A percentile compares a stretch with the other conserved stretches of the same genome.
Conservation (phyloP, 2,329 filamentous ascomycete genomes). For the Trichoderma sp. region DNA sequence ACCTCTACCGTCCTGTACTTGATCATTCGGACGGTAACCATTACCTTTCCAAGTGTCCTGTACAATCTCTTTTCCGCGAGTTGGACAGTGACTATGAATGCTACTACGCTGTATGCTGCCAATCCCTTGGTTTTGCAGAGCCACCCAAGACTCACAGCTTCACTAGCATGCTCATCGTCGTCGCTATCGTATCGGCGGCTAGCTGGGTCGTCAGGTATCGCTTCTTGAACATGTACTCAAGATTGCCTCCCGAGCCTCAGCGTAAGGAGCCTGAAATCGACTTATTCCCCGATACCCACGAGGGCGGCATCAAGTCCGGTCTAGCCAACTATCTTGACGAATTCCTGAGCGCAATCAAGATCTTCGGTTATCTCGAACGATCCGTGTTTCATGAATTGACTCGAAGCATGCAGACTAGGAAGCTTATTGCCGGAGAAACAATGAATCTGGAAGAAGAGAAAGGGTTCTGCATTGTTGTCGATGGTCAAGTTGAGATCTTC, state of each 20-base stretch:
- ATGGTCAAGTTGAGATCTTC: conserved; percentile 95
- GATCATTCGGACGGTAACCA: conserved; percentile 81
- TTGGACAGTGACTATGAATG: conserved; percentile 97
- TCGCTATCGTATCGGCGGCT: conserved; percentile 77
- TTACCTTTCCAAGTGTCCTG: conserved; percentile 85
- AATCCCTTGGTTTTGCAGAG: conserved; percentile 7
- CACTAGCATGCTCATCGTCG: conserved; percentile 72
- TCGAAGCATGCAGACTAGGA: conserved; percentile 95
- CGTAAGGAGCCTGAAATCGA: conserved; percentile 95
- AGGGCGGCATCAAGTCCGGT: conserved; percentile 86
- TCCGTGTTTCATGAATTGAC: conserved; percentile 98
- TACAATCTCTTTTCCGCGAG: conserved; percentile 91
- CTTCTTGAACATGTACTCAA: conserved; percentile 95
- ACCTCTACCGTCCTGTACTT: conserved; percentile 70
- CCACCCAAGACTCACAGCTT: conserved; percentile 30
- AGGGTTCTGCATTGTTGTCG: conserved; percentile 95
- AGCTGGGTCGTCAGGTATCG: conserved; percentile 96
- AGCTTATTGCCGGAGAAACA: conserved; percentile 94
- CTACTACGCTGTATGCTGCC: conserved; percentile 78
- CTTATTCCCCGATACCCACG: conserved; percentile 89
- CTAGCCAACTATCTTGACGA: conserved; percentile 97
- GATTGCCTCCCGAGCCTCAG: conserved; percentile 90
- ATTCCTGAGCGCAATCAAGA: conserved; percentile 97
- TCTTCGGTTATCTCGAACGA: conserved; percentile 95
- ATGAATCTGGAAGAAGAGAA: conserved; percentile 96